Evolutionary conservation across 1,284 basidiomycete genomes (phyloP).

Genomic region (Trichosporon sp.): DNA sequence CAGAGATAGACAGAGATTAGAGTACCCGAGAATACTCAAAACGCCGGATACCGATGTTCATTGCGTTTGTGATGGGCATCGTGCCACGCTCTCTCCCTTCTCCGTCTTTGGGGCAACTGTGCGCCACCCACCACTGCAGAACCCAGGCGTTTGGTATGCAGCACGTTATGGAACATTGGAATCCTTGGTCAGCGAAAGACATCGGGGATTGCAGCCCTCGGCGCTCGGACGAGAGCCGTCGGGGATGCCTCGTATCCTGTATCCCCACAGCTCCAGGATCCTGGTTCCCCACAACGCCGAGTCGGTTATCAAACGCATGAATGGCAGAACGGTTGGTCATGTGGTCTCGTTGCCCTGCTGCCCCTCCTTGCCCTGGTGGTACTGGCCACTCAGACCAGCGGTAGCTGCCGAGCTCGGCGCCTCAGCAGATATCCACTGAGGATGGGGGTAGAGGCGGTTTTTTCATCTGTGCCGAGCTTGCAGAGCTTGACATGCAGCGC

Average conservation of each 20-base stretch:
- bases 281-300: slow-evolving; percentile 7
- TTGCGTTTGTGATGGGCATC: neutral
- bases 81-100: neutral
- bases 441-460: neutral
- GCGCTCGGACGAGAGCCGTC: neutral
- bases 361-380: neutral
- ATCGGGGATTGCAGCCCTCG: neutral
- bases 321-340: neutral
- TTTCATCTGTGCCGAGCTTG: no score
- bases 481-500: no score
- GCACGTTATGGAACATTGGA: neutral
- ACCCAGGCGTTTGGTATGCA: no score
- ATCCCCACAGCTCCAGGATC: slow-evolving; percentile 3
- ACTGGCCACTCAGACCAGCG: neutral
- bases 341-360: neutral
- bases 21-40: neutral
- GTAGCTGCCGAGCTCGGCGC: slow-evolving; percentile 6
- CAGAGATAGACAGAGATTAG: neutral
- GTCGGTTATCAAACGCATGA: neutral
- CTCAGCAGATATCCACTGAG: neutral
- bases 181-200: neutral
- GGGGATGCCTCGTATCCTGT: neutral
- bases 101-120: no score
- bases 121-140: neutral
- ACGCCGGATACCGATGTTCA: neutral